Conservation (phyloP, 2,329 filamentous ascomycete species). For the Bipolaris gigantea region DNA sequence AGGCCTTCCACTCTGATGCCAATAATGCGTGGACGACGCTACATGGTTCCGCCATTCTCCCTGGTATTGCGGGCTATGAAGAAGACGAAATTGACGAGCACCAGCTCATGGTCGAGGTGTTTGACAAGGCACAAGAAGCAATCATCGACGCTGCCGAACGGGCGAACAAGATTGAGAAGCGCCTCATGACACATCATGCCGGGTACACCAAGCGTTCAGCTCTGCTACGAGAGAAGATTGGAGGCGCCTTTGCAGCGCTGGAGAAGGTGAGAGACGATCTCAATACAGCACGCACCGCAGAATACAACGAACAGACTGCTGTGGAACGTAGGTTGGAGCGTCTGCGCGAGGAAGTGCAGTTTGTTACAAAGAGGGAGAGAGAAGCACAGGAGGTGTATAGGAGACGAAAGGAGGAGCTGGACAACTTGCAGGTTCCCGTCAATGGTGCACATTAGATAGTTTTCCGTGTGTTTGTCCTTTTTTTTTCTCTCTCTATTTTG, state of each 20-base stretch:
- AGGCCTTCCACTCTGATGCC: slow-evolving; percentile 48
- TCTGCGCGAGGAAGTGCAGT: slow-evolving; percentile 79
- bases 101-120: slow-evolving; percentile 68
- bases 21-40: slow-evolving; percentile 55
- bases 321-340: slow-evolving; percentile 71
- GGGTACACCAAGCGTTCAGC: slow-evolving; percentile 89
- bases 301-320: slow-evolving; percentile 77
- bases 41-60: slow-evolving; percentile 57
- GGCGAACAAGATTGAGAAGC: slow-evolving; percentile 90
- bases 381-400: slow-evolving; percentile 90
- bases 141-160: slow-evolving; percentile 75
- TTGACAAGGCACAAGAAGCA: slow-evolving; percentile 73
- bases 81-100: slow-evolving; percentile 73
- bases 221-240: slow-evolving; percentile 76
- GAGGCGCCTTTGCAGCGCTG: slow-evolving; percentile 72
- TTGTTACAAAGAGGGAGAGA: slow-evolving; percentile 78
- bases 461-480: neutral
- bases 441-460: slow-evolving; percentile 42
- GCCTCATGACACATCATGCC: slow-evolving; percentile 80
- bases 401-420: slow-evolving; percentile 74
- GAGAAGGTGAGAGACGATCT: slow-evolving; percentile 73
- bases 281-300: slow-evolving; percentile 72
- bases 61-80: slow-evolving; percentile 79
- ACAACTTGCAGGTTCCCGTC: slow-evolving; percentile 53
- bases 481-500: neutral